These are phyloP conservation scores for Globisporangium barbulae DNA, from an alignment of 352 stramenopile species.

Conservation along the genomic window DNA sequence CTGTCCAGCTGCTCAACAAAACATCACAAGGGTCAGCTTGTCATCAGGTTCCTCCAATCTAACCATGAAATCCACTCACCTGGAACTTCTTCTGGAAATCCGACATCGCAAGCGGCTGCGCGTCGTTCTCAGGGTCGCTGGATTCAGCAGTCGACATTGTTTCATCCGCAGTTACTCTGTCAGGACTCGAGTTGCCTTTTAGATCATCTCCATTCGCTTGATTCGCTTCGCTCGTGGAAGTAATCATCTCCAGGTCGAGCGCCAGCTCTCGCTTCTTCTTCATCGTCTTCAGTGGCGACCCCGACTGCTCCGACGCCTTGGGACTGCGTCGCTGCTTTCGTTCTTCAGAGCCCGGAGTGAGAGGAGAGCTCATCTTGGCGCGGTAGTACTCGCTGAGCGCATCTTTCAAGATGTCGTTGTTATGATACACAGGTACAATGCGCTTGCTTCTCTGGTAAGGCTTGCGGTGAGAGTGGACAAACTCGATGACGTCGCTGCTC, in stretches of 20 bases:
- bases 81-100: conserved; percentile 87
- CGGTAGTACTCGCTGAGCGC: conserved; percentile 49
- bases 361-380: conserved; percentile 17
- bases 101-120: conserved; percentile 47
- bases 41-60: not conserved
- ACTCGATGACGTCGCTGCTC: conserved; percentile 56
- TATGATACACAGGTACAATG: conserved; percentile 40
- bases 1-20: conserved; percentile 38
- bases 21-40: not conserved
- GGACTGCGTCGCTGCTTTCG: conserved; percentile 13
- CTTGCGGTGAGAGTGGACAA: conserved; percentile 50
- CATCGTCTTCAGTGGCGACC: conserved; percentile 3
- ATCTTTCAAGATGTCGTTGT: conserved; percentile 49
- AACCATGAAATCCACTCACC: conserved; percentile 22
- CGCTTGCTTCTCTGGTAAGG: conserved; percentile 44
- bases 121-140: conserved; percentile 29
- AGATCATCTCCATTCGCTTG: not conserved
- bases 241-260: conserved; percentile 16
- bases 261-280: conserved; percentile 7
- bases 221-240: conserved; percentile 1
- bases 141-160: conserved; percentile 9
- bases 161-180: conserved; percentile 5
- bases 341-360: conserved; percentile 10
- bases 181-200: not conserved
- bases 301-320: conserved; percentile 1